Percentiles rank a stretch among this genome's conserved stretches.
Conservation (phyloP, 768 basidiomycete genomes). For the Macrocybe gigantea region DNA sequence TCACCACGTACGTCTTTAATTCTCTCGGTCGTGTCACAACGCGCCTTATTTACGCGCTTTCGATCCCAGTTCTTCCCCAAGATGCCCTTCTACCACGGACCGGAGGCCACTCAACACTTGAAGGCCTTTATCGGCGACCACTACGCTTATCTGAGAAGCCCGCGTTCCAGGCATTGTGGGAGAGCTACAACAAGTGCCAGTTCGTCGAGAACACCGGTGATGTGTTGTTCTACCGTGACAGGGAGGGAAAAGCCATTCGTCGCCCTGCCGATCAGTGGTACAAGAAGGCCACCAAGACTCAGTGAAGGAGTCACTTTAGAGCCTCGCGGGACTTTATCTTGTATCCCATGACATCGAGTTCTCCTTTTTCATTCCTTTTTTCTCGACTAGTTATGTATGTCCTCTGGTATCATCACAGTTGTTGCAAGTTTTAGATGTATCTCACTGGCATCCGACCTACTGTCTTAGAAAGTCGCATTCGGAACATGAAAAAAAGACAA, state of each 20-base stretch:
- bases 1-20: conserved; percentile 40
- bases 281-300: conserved; percentile 6
- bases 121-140: conserved; percentile 44
- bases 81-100: conserved; percentile 29
- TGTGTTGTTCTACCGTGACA: conserved; percentile 41
- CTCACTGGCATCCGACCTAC: no score
- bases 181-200: conserved; percentile 48
- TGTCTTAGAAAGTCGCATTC: no score
- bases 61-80: conserved; percentile 14
- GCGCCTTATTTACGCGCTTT: not conserved
- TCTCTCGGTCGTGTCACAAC: no score
- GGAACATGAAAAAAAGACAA: no score
- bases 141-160: conserved; percentile 38
- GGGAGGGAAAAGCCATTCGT: conserved; percentile 29
- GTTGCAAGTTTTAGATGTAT: no score
- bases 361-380: no score
- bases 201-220: conserved; percentile 56
- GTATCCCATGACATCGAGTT: no score
- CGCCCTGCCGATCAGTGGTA: conserved; percentile 23
- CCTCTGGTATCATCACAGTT: no score
- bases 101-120: conserved; percentile 43
- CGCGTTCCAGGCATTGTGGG: conserved; percentile 43
- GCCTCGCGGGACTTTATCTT: no score
- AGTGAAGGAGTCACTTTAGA: not conserved
- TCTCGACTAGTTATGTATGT: no score